These are phyloP conservation scores for Phaeosphaeria sp. DNA, from an alignment of 2,329 filamentous ascomycete species.

Conservation along the genomic window DNA sequence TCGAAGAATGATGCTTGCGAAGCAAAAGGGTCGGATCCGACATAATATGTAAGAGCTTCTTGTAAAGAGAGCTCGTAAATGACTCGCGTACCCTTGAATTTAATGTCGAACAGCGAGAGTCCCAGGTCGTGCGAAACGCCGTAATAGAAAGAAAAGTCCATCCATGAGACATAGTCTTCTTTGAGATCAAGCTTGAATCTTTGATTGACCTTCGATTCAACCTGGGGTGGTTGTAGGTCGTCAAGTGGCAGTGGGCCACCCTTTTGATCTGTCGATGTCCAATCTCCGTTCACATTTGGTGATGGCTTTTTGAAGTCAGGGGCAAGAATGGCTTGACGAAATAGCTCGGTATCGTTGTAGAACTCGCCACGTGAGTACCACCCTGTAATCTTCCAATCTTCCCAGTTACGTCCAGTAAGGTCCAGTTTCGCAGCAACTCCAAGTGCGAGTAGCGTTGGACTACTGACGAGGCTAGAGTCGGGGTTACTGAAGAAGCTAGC, in stretches of 20 bases:
- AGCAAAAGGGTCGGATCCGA: slow-evolving; percentile 56
- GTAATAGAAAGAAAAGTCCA: slow-evolving; percentile 62
- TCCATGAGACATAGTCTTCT: slow-evolving; percentile 58
- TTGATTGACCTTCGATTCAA: slow-evolving; percentile 52
- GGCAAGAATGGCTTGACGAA: slow-evolving; percentile 53
- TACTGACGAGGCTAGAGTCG: slow-evolving; percentile 48
- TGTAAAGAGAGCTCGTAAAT: slow-evolving; percentile 63
- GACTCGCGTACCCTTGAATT: slow-evolving; percentile 61
- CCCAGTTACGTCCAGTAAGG: slow-evolving; percentile 58
- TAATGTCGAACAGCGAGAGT: slow-evolving; percentile 59
- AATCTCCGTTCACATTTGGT: slow-evolving; percentile 57
- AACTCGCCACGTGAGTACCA: slow-evolving; percentile 64
- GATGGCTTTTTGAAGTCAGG: slow-evolving; percentile 56
- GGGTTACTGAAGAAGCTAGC: slow-evolving; percentile 54
- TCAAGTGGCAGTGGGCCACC: slow-evolving; percentile 54
- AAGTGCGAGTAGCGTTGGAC: slow-evolving; percentile 54
- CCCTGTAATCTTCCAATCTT: slow-evolving; percentile 58
- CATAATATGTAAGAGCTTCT: slow-evolving; percentile 62
- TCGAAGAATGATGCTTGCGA: slow-evolving; percentile 58
- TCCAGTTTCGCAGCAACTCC: slow-evolving; percentile 54
- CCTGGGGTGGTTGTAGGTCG: slow-evolving; percentile 59
- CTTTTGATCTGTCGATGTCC: slow-evolving; percentile 53
- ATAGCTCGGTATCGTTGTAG: slow-evolving; percentile 58
- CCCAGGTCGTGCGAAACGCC: slow-evolving; percentile 57
- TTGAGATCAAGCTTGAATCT: slow-evolving; percentile 53